Percentiles rank a stretch among this genome's conserved stretches.
phyloP scores from a whole-genome alignment of 352 stramenopile genomes.

The Phytophthora syringae region DNA sequence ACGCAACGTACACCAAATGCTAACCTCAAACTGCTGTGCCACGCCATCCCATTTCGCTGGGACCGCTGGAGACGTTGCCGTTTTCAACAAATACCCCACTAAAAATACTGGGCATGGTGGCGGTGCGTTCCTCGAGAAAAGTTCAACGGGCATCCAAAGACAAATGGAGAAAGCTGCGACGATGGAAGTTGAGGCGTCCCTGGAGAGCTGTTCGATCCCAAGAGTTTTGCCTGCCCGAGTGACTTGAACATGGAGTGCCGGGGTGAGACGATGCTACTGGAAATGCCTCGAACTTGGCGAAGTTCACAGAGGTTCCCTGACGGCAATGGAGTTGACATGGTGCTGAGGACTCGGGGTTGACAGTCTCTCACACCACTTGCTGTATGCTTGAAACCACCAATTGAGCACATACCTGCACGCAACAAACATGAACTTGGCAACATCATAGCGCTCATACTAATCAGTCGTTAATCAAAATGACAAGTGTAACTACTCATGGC shows the following conservation, averaged over 20 bases:
- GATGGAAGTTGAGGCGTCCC: constrained; percentile 7
- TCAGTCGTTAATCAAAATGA: constrained; percentile 4
- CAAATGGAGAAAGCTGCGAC: constrained; percentile 17
- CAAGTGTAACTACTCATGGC: not conserved
- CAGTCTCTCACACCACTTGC: constrained; percentile 17
- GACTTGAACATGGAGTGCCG: no score
- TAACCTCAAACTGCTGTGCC: constrained; percentile 20
- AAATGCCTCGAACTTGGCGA: not conserved
- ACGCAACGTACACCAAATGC: constrained; percentile 26
- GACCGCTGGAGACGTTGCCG: constrained; percentile 26
- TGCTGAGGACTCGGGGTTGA: not conserved
- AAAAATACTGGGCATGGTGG: constrained; percentile 30
- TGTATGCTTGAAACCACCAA: constrained; percentile 15
- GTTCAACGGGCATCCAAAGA: constrained; percentile 16
- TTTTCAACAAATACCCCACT: constrained; percentile 35
- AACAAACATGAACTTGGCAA: constrained; percentile 1
- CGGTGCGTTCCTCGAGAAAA: constrained; percentile 14
- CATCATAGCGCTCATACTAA: not conserved
- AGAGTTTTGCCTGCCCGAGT: constrained; percentile 14
- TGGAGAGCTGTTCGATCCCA: constrained; percentile 27
- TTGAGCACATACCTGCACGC: not conserved
- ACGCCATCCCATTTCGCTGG: constrained; percentile 37
- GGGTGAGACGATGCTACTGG: constrained; percentile 20
- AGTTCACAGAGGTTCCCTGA: not conserved
- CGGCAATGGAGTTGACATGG: not conserved